A percentile compares a stretch with the other conserved stretches of the same genome.
These are phyloP conservation scores for Lippia alba DNA, from an alignment of 305 asterid genomes.

Conservation along the genomic window DNA sequence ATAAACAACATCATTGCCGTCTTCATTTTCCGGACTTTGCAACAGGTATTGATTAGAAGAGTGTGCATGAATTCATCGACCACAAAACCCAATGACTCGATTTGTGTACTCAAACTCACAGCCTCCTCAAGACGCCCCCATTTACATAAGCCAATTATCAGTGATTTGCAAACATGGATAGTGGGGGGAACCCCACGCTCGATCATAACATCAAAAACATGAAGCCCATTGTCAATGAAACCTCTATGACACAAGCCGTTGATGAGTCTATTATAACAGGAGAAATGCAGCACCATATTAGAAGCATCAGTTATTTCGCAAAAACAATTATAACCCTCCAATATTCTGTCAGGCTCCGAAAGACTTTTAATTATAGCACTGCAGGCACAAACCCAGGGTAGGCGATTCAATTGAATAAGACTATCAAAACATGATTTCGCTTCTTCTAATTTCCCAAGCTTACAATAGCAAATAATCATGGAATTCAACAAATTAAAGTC, in stretches of 20 bases:
- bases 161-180: constrained; percentile 55
- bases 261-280: constrained; percentile 60
- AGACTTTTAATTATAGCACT: constrained; percentile 51
- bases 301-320: constrained; percentile 34
- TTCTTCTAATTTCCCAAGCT: constrained; percentile 55
- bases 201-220: constrained; percentile 49
- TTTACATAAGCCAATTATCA: constrained; percentile 50
- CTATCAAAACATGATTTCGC: constrained; percentile 53
- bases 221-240: constrained; percentile 53
- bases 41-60: constrained; percentile 54
- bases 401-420: constrained; percentile 37
- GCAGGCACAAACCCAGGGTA: constrained; percentile 47
- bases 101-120: constrained; percentile 50
- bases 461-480: constrained; percentile 59
- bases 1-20: constrained; percentile 67
- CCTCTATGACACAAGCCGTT: constrained; percentile 50
- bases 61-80: constrained; percentile 61
- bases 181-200: constrained; percentile 49
- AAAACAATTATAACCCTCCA: constrained; percentile 58
- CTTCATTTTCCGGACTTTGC: constrained; percentile 57
- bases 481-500: constrained; percentile 49
- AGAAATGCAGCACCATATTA: constrained; percentile 37
- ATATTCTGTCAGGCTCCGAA: constrained; percentile 38
- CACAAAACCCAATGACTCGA: constrained; percentile 56
- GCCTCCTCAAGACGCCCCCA: constrained; percentile 62